Evolutionary conservation across 805 yeast genomes (phyloP), one percentile per base, ranked within the genome.

Genomic region (Kluyveromyces wickerhamii): DNA sequence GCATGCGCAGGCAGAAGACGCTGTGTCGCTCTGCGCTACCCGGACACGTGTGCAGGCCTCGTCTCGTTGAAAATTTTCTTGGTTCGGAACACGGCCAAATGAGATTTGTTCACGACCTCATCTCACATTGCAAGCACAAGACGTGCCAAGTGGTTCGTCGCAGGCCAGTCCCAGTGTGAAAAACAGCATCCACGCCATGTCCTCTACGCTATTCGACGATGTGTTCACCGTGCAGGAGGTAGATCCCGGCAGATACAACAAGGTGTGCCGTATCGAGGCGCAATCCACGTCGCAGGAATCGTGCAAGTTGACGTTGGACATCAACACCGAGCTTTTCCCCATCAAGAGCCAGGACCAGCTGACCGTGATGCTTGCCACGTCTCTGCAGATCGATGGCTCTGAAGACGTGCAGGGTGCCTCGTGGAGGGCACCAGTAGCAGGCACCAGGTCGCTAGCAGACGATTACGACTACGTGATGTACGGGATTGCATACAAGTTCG

Each of bases 401-500:
- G 61, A 54, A 4, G 71, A 71, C 22, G 42, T 65, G 41, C 68
- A 65, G 51, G 55, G 69, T 58, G 36, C 42, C 9, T 44, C 48
- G 4, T 65, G 69, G 69, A 65, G 68, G 52, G 67, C 69, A 13
- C 94, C 95, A 29, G 82, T 73, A 60, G 72, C 82, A 9, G 83
- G 79, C 39, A 95, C 87, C 47, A 74, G 80, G 53, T 74, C 94
- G 5, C 69, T 89, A 51, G 95, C 96, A 46, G 96, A 89, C 58
- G 97, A 92, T 55, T 89, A 87, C 65, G 97, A 89, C 60, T 92
- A 92, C 52, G 97, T 92, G 45, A 89, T 92, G 97, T 78, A 88
- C 58, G 98, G 98, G 36, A 87, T 95, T 5, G 94, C 92, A 29
- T 92, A 92, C 69, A 88, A 89, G 60, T 92, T 92, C 55, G 96